phyloP scores from a whole-genome alignment of 2,329 filamentous ascomycete species.

The Botrytis fabae region DNA sequence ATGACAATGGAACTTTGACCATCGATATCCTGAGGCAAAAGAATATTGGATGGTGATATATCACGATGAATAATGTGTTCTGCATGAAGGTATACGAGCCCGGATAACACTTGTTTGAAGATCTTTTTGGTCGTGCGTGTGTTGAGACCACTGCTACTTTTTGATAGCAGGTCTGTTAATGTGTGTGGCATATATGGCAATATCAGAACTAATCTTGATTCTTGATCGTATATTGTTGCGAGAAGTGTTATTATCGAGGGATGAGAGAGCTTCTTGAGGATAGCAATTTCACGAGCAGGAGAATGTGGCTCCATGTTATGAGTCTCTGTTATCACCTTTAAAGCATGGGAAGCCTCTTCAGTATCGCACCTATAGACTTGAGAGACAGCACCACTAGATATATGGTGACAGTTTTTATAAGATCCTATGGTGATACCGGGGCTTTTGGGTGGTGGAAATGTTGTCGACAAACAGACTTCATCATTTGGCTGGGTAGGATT shows the following conservation, averaged over 20 bases:
- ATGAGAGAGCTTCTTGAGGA: constrained; percentile 61
- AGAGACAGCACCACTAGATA: constrained; percentile 74
- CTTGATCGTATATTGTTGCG: constrained; percentile 70
- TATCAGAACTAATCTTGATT: constrained; percentile 72
- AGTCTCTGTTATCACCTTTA: constrained; percentile 83
- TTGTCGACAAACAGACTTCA: constrained; percentile 28
- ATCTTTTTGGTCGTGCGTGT: constrained; percentile 41
- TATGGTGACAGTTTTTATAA: constrained; percentile 54
- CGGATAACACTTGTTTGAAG: constrained; percentile 68
- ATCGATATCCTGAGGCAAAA: constrained; percentile 57
- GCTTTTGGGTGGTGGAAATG: constrained; percentile 28
- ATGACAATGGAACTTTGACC: constrained; percentile 72
- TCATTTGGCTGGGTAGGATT: constrained; percentile 38
- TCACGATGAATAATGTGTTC: constrained; percentile 87
- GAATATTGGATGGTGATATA: constrained; percentile 87
- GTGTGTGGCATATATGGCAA: constrained; percentile 83
- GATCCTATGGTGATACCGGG: constrained; percentile 52
- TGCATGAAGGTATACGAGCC: constrained; percentile 69
- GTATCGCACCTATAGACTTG: constrained; percentile 68
- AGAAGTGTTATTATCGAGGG: constrained; percentile 66
- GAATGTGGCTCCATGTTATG: constrained; percentile 78
- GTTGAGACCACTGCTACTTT: constrained; percentile 43
- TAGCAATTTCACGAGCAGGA: constrained; percentile 73
- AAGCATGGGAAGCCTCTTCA: constrained; percentile 51
- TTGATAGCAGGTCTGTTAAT: constrained; percentile 65